Conservation (phyloP, 2,329 filamentous ascomycete genomes). For the Alternaria brassicicola region DNA sequence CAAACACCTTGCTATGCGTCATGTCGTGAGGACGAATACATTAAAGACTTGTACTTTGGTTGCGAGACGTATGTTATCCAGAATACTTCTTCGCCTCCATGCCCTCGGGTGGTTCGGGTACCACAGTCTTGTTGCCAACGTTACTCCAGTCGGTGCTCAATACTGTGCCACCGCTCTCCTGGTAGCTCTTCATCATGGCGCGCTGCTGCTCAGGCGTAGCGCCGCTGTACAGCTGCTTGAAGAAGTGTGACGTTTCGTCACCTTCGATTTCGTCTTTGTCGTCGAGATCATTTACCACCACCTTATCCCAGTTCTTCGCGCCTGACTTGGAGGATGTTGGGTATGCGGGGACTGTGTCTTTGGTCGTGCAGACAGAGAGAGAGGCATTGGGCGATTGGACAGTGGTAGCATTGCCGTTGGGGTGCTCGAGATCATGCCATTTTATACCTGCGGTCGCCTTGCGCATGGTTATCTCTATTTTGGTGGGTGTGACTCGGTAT, state of each 20-base stretch:
- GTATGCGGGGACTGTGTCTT: constrained; percentile 64
- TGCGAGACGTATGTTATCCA: not conserved
- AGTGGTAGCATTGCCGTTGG: constrained; percentile 21
- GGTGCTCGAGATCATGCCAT: constrained; percentile 66
- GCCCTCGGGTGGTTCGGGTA: constrained; percentile 76
- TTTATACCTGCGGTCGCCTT: constrained; percentile 71
- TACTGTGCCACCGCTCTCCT: constrained; percentile 90
- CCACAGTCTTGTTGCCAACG: constrained; percentile 73
- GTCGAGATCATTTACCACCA: constrained; percentile 61
- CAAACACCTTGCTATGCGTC: constrained; percentile 15
- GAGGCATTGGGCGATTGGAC: constrained; percentile 19
- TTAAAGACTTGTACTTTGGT: not conserved
- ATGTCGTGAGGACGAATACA: not conserved
- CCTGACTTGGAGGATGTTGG: constrained; percentile 85
- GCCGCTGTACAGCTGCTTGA: constrained; percentile 83
- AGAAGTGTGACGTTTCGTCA: constrained; percentile 78
- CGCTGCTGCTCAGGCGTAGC: constrained; percentile 80
- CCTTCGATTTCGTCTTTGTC: constrained; percentile 62
- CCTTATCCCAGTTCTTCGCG: constrained; percentile 89
- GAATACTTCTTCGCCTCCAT: constrained; percentile 73
- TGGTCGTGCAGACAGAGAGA: constrained; percentile 24
- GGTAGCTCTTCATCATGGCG: constrained; percentile 97
- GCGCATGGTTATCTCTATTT: constrained; percentile 76
- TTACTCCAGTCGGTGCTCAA: constrained; percentile 92
- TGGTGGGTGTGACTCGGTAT: constrained; percentile 72